Percentiles rank a stretch among this genome's conserved stretches.
These are phyloP conservation scores for Carex cristatella DNA, from an alignment of 176 grass and related monocot species.

Conservation along the genomic window DNA sequence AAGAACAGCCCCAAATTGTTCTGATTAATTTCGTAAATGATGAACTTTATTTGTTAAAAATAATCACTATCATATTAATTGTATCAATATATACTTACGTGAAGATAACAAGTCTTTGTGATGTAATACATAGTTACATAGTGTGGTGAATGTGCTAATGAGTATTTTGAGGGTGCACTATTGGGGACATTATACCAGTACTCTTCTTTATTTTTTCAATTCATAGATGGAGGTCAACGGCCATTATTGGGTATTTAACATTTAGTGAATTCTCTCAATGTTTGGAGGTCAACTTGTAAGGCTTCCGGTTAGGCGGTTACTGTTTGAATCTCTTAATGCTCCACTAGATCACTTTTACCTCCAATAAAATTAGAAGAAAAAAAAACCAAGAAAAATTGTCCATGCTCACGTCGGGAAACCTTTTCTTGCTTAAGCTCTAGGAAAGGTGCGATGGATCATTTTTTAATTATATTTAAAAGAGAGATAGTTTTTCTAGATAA, in stretches of 20 bases:
- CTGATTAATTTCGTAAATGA: not conserved
- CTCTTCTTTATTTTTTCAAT: not conserved
- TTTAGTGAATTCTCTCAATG: not conserved
- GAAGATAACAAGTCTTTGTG: not conserved
- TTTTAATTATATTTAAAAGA: no score
- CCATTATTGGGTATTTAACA: not conserved
- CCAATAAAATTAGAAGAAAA: not conserved
- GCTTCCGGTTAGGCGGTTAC: not conserved
- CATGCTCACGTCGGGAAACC: not conserved
- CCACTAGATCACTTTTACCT: not conserved
- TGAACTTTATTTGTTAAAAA: not conserved
- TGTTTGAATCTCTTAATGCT: not conserved
- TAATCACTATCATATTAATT: not conserved
- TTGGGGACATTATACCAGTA: not conserved
- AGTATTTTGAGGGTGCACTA: not conserved
- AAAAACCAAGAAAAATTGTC: not conserved
- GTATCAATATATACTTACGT: not conserved
- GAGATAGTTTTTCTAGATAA: no score
- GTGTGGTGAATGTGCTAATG: not conserved
- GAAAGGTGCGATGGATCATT: no score
- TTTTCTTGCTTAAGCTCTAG: not conserved
- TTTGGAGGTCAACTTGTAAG: constrained; percentile 21
- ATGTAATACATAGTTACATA: not conserved
- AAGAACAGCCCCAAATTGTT: not conserved
- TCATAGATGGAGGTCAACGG: constrained; percentile 15